These are phyloP conservation scores for Actinomortierella ambigua DNA, from an alignment of 371 early-diverging fungal species.

Conservation along the genomic window DNA sequence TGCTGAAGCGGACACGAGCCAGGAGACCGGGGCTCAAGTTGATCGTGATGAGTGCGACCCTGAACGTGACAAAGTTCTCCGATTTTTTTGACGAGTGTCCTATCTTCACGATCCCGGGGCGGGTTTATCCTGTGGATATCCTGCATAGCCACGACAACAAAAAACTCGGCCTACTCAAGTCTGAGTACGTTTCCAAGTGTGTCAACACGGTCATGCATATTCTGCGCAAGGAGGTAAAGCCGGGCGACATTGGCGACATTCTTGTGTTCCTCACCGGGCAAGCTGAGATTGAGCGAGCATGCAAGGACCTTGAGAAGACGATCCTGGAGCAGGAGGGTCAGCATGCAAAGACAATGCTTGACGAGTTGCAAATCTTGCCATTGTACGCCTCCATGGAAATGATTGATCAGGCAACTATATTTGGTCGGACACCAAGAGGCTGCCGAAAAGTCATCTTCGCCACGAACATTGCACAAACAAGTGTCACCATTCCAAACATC, in stretches of 20 bases:
- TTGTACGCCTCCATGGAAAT: conserved; percentile 93
- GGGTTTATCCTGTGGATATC: conserved; percentile 80
- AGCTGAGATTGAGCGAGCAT: conserved; percentile 85
- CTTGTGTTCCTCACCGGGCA: conserved; percentile 94
- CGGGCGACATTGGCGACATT: conserved; percentile 65
- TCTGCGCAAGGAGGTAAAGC: conserved; percentile 64
- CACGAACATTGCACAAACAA: conserved; percentile 99
- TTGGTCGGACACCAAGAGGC: conserved; percentile 83
- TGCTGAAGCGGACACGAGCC: conserved; percentile 29
- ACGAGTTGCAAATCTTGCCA: conserved; percentile 78
- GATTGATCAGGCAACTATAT: conserved; percentile 89
- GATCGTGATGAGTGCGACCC: conserved; percentile 85
- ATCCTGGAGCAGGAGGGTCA: conserved; percentile 42
- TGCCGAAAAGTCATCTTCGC: conserved; percentile 96
- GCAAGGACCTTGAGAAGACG: conserved; percentile 32
- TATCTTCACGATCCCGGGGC: conserved; percentile 83
- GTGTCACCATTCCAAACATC: conserved; percentile 92
- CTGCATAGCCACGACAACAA: conserved; percentile 61
- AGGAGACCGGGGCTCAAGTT: conserved; percentile 65
- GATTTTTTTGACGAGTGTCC: conserved; percentile 80
- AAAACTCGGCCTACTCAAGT: conserved; percentile 64
- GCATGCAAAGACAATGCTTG: conserved; percentile 49
- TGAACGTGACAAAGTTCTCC: conserved; percentile 75
- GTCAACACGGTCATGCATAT: conserved; percentile 83
- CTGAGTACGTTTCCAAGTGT: conserved; percentile 68